These are phyloP conservation scores for Mycena filopes DNA, from an alignment of 768 basidiomycete species.

Conservation along the genomic window DNA sequence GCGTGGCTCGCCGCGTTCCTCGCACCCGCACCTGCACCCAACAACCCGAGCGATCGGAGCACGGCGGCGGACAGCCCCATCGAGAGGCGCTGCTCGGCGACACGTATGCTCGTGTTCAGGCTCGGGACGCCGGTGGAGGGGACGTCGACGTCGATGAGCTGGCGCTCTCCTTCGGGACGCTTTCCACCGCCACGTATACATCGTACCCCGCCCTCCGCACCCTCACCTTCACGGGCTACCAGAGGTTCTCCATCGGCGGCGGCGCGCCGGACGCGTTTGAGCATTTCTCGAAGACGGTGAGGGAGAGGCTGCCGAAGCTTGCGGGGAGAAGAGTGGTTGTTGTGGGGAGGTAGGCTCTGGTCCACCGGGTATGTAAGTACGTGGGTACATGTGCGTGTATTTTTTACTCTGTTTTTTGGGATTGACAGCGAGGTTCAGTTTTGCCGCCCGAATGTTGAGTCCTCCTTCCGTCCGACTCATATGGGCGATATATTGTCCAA, in stretches of 20 bases:
- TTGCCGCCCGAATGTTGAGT: not conserved
- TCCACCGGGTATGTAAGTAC: too few relatives aligned
- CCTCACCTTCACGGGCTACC: conserved; percentile 15
- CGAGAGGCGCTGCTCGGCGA: conserved; percentile 16
- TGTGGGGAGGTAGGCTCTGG: not conserved
- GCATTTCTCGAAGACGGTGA: conserved; percentile 1
- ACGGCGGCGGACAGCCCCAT: not conserved
- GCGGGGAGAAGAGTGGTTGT: not conserved
- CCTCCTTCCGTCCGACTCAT: not conserved
- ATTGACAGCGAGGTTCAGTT: too few relatives aligned
- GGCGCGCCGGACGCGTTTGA: not conserved
- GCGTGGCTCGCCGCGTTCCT: conserved; percentile 19
- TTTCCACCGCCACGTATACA: not conserved
- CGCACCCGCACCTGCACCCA: not conserved
- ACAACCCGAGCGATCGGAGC: too few relatives aligned
- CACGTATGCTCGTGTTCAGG: too few relatives aligned
- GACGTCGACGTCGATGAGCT: too few relatives aligned
- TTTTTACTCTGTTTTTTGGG: too few relatives aligned
- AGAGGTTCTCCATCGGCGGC: not conserved
- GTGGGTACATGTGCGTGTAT: not conserved
- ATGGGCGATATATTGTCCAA: too few relatives aligned
- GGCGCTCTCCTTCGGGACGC: too few relatives aligned
- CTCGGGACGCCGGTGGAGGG: too few relatives aligned
- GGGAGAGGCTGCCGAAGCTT: conserved; percentile 3
- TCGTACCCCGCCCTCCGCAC: conserved; percentile 9